Evolutionary conservation across 2,329 filamentous ascomycete species (phyloP), one percentile per base, ranked within the genome.

Genomic region (Blastomyces parvus): DNA sequence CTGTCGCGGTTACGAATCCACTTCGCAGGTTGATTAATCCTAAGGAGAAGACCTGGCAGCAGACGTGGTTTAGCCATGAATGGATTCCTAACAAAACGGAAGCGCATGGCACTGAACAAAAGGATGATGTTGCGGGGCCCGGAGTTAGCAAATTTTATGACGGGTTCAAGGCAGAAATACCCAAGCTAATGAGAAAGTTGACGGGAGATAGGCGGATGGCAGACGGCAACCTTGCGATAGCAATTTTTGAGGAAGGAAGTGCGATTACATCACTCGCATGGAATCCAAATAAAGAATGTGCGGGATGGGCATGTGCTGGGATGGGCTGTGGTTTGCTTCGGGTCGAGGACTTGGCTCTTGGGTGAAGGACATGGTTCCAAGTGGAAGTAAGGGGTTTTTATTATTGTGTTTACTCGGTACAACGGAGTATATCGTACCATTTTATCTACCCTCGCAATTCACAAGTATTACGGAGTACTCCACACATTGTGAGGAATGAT

Each of bases 261-360:
- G 81, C 86, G 57, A 77, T 89, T 66, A 85, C 85, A 5, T 78
- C 81, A 1, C 76, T 88, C 30, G 81, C 82, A 50, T 90, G 87
- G 87, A 89, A 89, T 69, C 85, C 86, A 1, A 89, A 89, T 68
- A 72, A 79, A 44, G 77, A 80, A n/a, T 86, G 81, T 68, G 85
- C 86, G 14, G 86, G 82, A 67, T 88, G 87, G 86, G 85, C 84
- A 2, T 86, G 86, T 11, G 83, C 82, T 3, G 86, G 84, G 0
- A 81, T 88, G 80, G 87, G 81, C 0, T 88, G 85, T 36, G 88
- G 88, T 0, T 72, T 90, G 64, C 78, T 90, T 53, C 81, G 84
- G 65, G 78, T 90, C 25, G 83, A 88, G 78, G 86, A 90, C 70
- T 72, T 90, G 27, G 85, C 86, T 0, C 73, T 84, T 22, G 63